These are phyloP conservation scores for Phialemonium atrogriseum DNA, from an alignment of 2,329 filamentous ascomycete genomes.

Conservation along the genomic window DNA sequence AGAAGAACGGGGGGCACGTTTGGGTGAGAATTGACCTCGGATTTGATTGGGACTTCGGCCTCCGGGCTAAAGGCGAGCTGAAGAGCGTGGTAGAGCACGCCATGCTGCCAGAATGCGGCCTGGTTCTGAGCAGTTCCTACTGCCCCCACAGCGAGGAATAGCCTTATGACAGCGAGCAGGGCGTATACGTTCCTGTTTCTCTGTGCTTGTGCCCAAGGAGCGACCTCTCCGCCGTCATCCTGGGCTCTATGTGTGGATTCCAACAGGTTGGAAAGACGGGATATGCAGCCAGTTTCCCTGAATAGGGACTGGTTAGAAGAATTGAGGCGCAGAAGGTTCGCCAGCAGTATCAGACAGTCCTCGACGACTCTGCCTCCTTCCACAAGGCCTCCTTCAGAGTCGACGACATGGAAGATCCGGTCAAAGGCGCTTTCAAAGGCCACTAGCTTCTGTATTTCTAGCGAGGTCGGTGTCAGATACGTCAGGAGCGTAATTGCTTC, in stretches of 20 bases:
- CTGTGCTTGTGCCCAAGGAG: constrained; percentile 68
- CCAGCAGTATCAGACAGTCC: constrained; percentile 84
- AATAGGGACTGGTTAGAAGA: constrained; percentile 90
- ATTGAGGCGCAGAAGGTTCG: constrained; percentile 82
- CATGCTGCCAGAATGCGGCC: constrained; percentile 73
- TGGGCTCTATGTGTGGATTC: constrained; percentile 46
- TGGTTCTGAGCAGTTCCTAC: constrained; percentile 78
- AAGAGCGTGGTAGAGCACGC: constrained; percentile 69
- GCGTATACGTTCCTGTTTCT: constrained; percentile 89
- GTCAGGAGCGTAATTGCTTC: constrained; percentile 82
- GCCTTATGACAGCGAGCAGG: constrained; percentile 72
- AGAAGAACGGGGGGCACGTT: constrained; percentile 4
- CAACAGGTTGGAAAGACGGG: constrained; percentile 62
- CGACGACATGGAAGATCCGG: constrained; percentile 73
- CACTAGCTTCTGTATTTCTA: constrained; percentile 88
- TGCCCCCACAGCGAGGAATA: constrained; percentile 79
- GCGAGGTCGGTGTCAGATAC: constrained; percentile 75
- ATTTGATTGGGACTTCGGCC: constrained; percentile 69
- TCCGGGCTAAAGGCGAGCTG: constrained; percentile 71
- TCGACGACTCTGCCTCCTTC: constrained; percentile 84
- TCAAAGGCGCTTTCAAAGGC: constrained; percentile 94
- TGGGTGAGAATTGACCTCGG: constrained; percentile 54
- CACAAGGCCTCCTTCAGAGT: constrained; percentile 69
- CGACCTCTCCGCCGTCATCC: constrained; percentile 50
- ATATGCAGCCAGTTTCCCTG: constrained; percentile 78